These are phyloP conservation scores for Eimeria tenella DNA, from an alignment of 169 alveolate species.

Conservation along the genomic window DNA sequence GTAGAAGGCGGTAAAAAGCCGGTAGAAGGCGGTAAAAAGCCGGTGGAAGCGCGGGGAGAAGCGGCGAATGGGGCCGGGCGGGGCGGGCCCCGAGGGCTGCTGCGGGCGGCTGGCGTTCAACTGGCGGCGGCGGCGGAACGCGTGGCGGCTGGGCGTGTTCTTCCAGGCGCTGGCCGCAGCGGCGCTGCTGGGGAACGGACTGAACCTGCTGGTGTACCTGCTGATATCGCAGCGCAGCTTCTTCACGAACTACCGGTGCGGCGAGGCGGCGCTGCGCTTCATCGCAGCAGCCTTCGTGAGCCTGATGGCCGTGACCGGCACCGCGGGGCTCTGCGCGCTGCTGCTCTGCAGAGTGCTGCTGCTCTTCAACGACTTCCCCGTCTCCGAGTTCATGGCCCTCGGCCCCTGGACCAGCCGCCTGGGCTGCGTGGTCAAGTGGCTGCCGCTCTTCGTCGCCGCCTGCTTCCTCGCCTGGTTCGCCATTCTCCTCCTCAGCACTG, in stretches of 20 bases:
- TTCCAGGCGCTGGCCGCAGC: conserved; percentile 82
- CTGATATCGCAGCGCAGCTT: conserved; percentile 12
- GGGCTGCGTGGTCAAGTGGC: conserved; percentile 91
- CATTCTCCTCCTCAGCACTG: conserved; percentile 79
- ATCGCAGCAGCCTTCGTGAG: conserved; percentile 38
- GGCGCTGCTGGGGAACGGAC: conserved; percentile 22
- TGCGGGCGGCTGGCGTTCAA: conserved; percentile 62
- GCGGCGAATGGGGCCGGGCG: too few species aligned
- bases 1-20: too few species aligned
- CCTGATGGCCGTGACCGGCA: conserved; percentile 68
- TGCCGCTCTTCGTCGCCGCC: conserved; percentile 87
- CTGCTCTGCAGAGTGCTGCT: conserved; percentile 72
- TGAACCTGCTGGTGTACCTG: not conserved
- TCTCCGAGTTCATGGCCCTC: conserved; percentile 88
- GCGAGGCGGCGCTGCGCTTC: conserved; percentile 7
- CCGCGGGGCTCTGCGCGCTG: conserved; percentile 27
- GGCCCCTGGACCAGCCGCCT: conserved; percentile 86
- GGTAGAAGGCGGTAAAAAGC: too few species aligned
- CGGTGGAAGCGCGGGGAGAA: too few species aligned
- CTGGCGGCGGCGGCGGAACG: conserved; percentile 88
- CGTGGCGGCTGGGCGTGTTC: conserved; percentile 88
- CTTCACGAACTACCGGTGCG: conserved; percentile 75
- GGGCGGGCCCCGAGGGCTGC: conserved; percentile 34
- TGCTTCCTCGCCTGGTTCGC: conserved; percentile 80
- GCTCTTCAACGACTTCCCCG: conserved; percentile 87